Evolutionary conservation across 371 early-diverging fungal species (phyloP).

Genomic region (Syncephalastrum sp.): DNA sequence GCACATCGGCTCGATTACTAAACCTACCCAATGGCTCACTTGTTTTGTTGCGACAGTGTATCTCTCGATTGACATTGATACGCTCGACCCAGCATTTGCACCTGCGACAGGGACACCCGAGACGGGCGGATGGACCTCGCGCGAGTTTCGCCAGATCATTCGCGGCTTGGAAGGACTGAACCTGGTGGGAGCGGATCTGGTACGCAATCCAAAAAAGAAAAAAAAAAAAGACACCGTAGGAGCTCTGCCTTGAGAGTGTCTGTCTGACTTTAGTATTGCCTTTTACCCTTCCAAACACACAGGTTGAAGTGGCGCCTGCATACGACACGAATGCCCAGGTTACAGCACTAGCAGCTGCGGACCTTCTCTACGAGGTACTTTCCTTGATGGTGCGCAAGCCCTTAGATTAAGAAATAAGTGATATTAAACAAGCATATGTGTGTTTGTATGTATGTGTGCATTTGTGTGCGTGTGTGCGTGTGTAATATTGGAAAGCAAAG

Average conservation of each 20-base stretch:
- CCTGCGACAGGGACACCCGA: slow-evolving; percentile 29
- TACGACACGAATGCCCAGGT: slow-evolving; percentile 35
- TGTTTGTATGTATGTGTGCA: too few species aligned
- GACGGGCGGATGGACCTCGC: slow-evolving; percentile 27
- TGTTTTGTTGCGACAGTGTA: slow-evolving; percentile 6
- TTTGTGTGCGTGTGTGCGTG: too few species aligned
- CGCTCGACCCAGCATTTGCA: slow-evolving; percentile 29
- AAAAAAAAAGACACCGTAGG: too few species aligned
- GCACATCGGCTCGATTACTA: too few species aligned
- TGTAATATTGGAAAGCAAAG: background rate
- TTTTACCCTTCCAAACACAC: too few species aligned
- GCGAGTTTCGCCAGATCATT: slow-evolving; percentile 27
- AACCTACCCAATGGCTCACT: too few species aligned
- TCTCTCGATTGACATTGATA: slow-evolving; percentile 36
- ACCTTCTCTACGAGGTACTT: slow-evolving; percentile 17
- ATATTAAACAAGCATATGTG: too few species aligned
- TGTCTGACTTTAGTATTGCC: too few species aligned
- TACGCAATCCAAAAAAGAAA: background rate
- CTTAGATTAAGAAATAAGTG: too few species aligned
- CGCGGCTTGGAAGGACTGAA: slow-evolving; percentile 28
- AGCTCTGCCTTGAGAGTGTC: too few species aligned
- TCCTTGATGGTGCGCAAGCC: slow-evolving; percentile 15
- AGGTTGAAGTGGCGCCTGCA: slow-evolving; percentile 37
- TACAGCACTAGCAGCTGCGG: slow-evolving; percentile 27
- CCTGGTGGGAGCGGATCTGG: slow-evolving; percentile 32